Base-by-base conservation (phyloP, 495 filamentous ascomycete genomes). In the Staphylotrichum longicolle region DNA sequence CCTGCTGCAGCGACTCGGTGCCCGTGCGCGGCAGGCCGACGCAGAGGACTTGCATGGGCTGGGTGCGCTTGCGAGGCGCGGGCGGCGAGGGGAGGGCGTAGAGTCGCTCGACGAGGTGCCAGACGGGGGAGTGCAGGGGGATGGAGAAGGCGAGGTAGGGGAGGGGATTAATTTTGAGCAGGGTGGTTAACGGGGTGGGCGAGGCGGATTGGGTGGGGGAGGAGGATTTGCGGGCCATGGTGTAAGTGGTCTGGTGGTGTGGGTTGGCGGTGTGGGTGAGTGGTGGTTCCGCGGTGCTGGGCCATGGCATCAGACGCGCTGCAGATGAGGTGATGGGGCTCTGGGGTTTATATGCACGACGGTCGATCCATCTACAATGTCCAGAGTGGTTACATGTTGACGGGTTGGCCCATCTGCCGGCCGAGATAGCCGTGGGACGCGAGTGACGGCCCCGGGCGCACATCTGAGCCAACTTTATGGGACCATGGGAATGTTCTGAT, bases 11-110 rank as follows among this genome's bases (percentile, higher is more conserved):
- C 34, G 85, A 88, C 34, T 85, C 83, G 68, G 86, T 88, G 69
- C 85, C 85, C 1, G 82, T 85, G 62, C 84, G 75, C 58, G 83
- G 80, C 40, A 87, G 78, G 50, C 86, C 85, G 5, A 88, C 77
- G 57, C 79, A 79, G 34, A 88, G 77, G 55, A 88, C 85, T 70
- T 83, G 79, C 84, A 89, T 87, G 15, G 86, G 83, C 20, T 83
- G 81, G 12, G 75, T 80, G 37, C 84, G 80, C 61, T 76, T 73
- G 67, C 83, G 48, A 6, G 39, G 44, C 3, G 42, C 57, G 6
- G 63, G 62, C 5, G 63, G 40, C 37, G 34, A 53, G 33, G 55
- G 41, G 40, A 12, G 7, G 35, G 54, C 49, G 47, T 73, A 73
- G 33, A 73, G 49, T 40, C 60, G 53, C 27, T 73, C 69, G 62